Conservation (phyloP, 1,284 basidiomycete genomes). For the Trichosporon inkin region DNA sequence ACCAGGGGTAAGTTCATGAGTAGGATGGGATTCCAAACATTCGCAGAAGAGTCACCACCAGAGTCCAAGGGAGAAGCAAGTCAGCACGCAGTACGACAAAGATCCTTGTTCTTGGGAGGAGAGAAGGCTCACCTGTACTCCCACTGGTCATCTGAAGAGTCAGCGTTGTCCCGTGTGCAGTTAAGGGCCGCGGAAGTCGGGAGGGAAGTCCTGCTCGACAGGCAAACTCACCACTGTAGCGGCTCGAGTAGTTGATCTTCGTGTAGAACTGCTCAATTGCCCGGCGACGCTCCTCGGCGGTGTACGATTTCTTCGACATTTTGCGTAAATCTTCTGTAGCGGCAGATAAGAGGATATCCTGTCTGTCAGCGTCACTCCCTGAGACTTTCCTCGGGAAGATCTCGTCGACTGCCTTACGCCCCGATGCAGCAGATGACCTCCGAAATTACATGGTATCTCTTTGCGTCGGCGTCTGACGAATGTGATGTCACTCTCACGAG, state of each 20-base stretch:
- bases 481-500: background rate
- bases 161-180: background rate
- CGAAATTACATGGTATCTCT: no score
- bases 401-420: no score
- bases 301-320: slow-evolving; percentile 48
- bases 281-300: slow-evolving; percentile 46
- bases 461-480: no score
- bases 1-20: background rate
- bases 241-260: slow-evolving; percentile 47
- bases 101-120: no score
- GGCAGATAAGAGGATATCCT: no score
- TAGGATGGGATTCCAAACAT: background rate
- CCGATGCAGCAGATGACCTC: no score
- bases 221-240: slow-evolving; percentile 41
- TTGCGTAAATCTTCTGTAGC: background rate
- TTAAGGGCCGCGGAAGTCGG: no score
- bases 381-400: no score
- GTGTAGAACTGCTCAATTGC: slow-evolving; percentile 49
- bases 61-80: no score
- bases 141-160: slow-evolving; percentile 44
- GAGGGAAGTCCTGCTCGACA: no score
- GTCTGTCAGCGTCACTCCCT: background rate
- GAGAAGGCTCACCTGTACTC: slow-evolving; percentile 45
- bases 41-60: no score
- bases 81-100: no score